These are phyloP conservation scores for Gonium pectorale DNA, from an alignment of 139 green algal species.

Conservation along the genomic window DNA sequence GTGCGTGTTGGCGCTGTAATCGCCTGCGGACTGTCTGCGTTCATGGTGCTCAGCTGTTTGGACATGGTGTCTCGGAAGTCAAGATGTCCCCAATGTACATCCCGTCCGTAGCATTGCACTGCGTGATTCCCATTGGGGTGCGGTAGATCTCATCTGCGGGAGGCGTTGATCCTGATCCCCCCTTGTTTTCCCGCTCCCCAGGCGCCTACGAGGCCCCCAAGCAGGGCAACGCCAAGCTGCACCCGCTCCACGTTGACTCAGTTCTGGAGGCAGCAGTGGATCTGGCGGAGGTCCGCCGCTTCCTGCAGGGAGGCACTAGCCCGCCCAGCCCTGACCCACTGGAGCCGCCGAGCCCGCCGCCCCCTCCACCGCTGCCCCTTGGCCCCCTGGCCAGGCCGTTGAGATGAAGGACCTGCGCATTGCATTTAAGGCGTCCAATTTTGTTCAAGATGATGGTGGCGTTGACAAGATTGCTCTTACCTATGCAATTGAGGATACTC, in stretches of 20 bases:
- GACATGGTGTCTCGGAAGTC: too few relatives aligned
- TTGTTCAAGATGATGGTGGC: too few relatives aligned
- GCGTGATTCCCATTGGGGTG: too few relatives aligned
- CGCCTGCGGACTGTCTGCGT: too few relatives aligned
- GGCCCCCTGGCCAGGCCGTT: not conserved
- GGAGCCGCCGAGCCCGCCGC: not conserved
- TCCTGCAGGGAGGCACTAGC: not conserved
- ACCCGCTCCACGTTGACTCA: not conserved
- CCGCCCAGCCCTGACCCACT: not conserved
- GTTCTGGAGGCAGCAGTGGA: not conserved
- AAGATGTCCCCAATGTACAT: too few relatives aligned
- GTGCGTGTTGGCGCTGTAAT: not conserved
- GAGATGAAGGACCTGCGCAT: not conserved
- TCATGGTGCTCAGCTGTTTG: too few relatives aligned
- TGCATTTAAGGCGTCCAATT: not conserved
- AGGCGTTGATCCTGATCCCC: too few relatives aligned
- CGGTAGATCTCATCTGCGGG: too few relatives aligned
- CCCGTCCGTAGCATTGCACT: not conserved
- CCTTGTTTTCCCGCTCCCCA: not conserved
- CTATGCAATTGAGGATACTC: not conserved
- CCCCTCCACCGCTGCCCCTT: not conserved
- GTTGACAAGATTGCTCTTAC: not conserved
- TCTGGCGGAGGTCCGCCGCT: constrained; percentile 24
- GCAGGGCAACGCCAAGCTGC: not conserved
- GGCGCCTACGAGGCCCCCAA: constrained; percentile 3